Conservation (phyloP, 1,139 yeast genomes). For the Pichia kudriavzevii region DNA sequence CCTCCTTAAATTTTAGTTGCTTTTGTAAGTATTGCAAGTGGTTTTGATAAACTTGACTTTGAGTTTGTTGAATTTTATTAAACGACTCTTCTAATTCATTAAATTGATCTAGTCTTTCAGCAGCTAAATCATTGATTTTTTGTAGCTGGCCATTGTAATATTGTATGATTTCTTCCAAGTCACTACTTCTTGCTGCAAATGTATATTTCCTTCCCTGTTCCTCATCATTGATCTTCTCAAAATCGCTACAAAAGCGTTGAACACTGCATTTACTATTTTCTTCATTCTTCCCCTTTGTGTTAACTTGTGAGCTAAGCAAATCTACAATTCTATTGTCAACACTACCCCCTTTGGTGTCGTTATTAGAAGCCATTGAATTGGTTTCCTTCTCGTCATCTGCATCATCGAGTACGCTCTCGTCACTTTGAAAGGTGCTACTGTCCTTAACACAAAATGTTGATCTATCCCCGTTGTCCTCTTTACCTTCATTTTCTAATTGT, state of each 20-base stretch:
- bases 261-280: too few relatives aligned
- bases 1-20: neutral
- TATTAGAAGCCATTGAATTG: neutral
- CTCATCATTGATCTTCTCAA: too few relatives aligned
- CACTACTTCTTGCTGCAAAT: too few relatives aligned
- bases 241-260: too few relatives aligned
- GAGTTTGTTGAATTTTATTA: slow-evolving; percentile 9
- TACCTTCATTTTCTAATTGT: neutral
- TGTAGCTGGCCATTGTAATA: too few relatives aligned
- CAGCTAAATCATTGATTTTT: slow-evolving; percentile 4
- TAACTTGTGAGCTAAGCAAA: too few relatives aligned
- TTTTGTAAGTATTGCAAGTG: slow-evolving; percentile 2
- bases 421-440: too few relatives aligned
- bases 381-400: slow-evolving; percentile 8
- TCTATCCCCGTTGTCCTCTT: neutral
- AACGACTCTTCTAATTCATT: slow-evolving; percentile 7
- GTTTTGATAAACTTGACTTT: slow-evolving; percentile 7
- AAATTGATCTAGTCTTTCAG: neutral
- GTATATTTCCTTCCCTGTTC: neutral
- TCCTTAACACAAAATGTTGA: too few relatives aligned
- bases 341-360: neutral
- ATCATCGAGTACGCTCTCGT: neutral
- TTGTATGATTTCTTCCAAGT: slow-evolving; percentile 1
- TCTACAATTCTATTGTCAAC: neutral
- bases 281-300: too few relatives aligned